Evolutionary conservation across 148 eudicot species (phyloP).

Genomic region (Persicaria tinctoria): DNA sequence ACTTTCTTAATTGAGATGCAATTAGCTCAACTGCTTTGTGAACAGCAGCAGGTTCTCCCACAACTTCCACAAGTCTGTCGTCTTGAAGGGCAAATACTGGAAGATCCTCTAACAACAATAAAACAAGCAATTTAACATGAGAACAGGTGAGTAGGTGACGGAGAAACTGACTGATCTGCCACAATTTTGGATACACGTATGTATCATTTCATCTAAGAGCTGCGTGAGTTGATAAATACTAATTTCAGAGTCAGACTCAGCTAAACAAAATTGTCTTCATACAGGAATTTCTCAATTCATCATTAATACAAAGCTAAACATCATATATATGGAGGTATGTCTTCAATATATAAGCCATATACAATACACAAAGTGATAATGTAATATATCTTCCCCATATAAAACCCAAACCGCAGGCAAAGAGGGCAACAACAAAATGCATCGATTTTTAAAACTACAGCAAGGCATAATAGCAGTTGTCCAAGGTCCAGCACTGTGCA

Average conservation of each 20-base stretch:
- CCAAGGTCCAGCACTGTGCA: neutral
- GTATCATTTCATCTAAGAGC: neutral
- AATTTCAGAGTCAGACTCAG: neutral
- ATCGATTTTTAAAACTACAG: neutral
- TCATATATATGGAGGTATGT: neutral
- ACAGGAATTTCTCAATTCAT: neutral
- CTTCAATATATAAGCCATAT: neutral
- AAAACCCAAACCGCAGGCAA: neutral
- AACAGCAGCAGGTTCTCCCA: slow-evolving; percentile 69
- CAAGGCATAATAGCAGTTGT: neutral
- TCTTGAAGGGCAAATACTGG: slow-evolving; percentile 90
- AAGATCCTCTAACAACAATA: slow-evolving; percentile 47
- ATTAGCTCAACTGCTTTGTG: slow-evolving; percentile 78
- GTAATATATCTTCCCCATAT: too few relatives aligned
- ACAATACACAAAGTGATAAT: too few relatives aligned
- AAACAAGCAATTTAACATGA: slow-evolving; percentile 1
- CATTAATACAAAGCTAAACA: neutral
- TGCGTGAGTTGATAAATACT: neutral
- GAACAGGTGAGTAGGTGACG: neutral
- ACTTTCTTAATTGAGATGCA: slow-evolving; percentile 83
- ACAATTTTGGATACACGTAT: neutral
- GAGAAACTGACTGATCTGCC: neutral
- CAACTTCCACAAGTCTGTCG: slow-evolving; percentile 81
- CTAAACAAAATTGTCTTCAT: neutral
- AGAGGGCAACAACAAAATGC: neutral